These are phyloP conservation scores for Phytophthora boehmeriae DNA, from an alignment of 352 stramenopile genomes.

Conservation along the genomic window DNA sequence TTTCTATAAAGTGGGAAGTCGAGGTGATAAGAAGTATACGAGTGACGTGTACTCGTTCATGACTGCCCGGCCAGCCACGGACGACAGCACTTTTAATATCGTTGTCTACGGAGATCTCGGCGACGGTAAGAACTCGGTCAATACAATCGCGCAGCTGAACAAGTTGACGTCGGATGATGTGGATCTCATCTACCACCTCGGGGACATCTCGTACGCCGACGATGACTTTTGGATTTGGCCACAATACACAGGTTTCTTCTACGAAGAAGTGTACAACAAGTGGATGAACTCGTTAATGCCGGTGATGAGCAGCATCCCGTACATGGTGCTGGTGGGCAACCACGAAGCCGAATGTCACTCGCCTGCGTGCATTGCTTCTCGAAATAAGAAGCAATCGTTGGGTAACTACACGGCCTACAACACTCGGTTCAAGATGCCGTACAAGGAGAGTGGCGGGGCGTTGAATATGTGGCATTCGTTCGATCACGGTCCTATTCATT, in stretches of 20 bases:
- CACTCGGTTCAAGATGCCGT: constrained; percentile 87
- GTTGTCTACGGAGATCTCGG: constrained; percentile 65
- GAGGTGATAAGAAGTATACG: constrained; percentile 23
- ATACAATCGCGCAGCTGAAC: constrained; percentile 50
- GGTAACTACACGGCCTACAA: constrained; percentile 89
- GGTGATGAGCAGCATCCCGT: constrained; percentile 64
- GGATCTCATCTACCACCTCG: constrained; percentile 75
- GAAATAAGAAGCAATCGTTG: constrained; percentile 58
- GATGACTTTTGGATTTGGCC: constrained; percentile 28
- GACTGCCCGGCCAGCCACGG: constrained; percentile 29
- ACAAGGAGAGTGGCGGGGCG: constrained; percentile 50
- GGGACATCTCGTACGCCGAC: constrained; percentile 66
- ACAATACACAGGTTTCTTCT: constrained; percentile 71
- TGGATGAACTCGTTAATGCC: constrained; percentile 77
- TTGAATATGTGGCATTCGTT: constrained; percentile 92
- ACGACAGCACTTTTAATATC: constrained; percentile 48
- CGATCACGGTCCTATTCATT: constrained; percentile 81
- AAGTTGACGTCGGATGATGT: constrained; percentile 35
- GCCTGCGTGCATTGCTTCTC: constrained; percentile 54
- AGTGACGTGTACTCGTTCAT: constrained; percentile 40
- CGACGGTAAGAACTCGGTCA: constrained; percentile 40
- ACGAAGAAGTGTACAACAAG: constrained; percentile 88
- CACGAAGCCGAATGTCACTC: constrained; percentile 91
- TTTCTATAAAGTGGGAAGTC: constrained; percentile 56
- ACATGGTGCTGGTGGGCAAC: constrained; percentile 88